Evolutionary conservation across 352 stramenopile genomes (phyloP).

Genomic region (Globisporangium viniferum): DNA sequence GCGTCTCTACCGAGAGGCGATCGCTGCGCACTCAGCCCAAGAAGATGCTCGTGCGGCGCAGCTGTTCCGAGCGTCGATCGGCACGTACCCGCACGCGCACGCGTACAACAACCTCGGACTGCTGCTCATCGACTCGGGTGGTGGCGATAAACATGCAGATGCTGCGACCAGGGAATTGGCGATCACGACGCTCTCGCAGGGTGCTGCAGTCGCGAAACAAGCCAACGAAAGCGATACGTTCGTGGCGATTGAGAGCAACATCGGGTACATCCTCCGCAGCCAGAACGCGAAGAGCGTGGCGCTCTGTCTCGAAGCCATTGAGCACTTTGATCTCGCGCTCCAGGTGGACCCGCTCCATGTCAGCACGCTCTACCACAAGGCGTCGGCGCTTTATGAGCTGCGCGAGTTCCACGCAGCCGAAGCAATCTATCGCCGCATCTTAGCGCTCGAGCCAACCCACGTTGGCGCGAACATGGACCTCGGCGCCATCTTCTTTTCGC

Average conservation of each 20-base stretch:
- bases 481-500: constrained; percentile 16
- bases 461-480: constrained; percentile 42
- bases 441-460: constrained; percentile 43
- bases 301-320: constrained; percentile 45
- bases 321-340: constrained; percentile 59
- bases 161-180: constrained; percentile 10
- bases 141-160: constrained; percentile 14
- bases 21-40: constrained; percentile 4
- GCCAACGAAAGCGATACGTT: constrained; percentile 36
- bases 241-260: constrained; percentile 68
- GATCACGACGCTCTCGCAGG: constrained; percentile 36
- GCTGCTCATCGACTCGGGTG: constrained; percentile 32
- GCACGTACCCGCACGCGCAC: constrained; percentile 39
- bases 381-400: constrained; percentile 44
- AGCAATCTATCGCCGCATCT: constrained; percentile 30
- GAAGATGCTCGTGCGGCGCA: constrained; percentile 22
- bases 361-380: constrained; percentile 71
- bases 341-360: constrained; percentile 31
- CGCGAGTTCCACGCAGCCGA: constrained; percentile 33
- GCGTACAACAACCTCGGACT: constrained; percentile 85
- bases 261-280: constrained; percentile 52
- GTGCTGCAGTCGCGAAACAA: constrained; percentile 27
- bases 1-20: constrained; percentile 27
- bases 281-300: constrained; percentile 29
- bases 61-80: constrained; percentile 50